A percentile compares a stretch with the other conserved stretches of the same genome.
phyloP scores from a whole-genome alignment of 495 filamentous ascomycete species.

The Amorphotheca resinae region DNA sequence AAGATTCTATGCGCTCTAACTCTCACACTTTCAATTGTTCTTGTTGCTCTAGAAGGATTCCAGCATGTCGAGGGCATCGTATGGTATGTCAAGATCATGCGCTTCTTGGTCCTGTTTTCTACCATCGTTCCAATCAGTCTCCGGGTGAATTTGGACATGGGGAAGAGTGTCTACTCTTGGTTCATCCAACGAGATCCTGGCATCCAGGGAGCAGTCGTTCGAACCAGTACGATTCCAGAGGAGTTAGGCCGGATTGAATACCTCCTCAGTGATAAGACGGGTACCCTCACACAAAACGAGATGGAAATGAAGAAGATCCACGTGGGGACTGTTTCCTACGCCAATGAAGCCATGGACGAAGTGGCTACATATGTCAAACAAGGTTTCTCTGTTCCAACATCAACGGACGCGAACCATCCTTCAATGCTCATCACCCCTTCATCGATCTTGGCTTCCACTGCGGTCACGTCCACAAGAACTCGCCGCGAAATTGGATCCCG shows the following conservation, averaged over 20 bases:
- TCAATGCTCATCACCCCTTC: conserved; percentile 58
- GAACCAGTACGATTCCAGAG: conserved; percentile 95
- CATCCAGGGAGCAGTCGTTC: conserved; percentile 83
- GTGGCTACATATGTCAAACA: conserved; percentile 76
- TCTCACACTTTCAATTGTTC: conserved; percentile 67
- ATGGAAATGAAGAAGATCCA: conserved; percentile 99
- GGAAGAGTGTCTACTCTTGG: conserved; percentile 87
- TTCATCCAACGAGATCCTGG: conserved; percentile 88
- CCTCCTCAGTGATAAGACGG: conserved; percentile 92
- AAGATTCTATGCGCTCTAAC: conserved; percentile 92
- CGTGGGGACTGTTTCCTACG: conserved; percentile 94
- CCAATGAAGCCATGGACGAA: conserved; percentile 97
- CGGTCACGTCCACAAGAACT: conserved; percentile 58
- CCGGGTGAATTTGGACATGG: conserved; percentile 92
- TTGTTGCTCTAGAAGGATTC: conserved; percentile 83
- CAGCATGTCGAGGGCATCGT: conserved; percentile 44
- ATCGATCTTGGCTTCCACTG: conserved; percentile 43
- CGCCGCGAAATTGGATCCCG: conserved; percentile 86
- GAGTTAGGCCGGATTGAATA: conserved; percentile 95
- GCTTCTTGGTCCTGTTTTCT: conserved; percentile 95
- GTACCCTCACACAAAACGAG: conserved; percentile 93
- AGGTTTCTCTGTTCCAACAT: conserved; percentile 46
- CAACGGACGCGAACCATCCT: conserved; percentile 22
- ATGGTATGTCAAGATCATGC: conserved; percentile 94
- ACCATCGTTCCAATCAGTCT: conserved; percentile 97